A percentile compares a stretch with the other conserved stretches of the same genome.
phyloP scores from a whole-genome alignment of 208 protist species.

The Plasmodiophora brassicae region DNA sequence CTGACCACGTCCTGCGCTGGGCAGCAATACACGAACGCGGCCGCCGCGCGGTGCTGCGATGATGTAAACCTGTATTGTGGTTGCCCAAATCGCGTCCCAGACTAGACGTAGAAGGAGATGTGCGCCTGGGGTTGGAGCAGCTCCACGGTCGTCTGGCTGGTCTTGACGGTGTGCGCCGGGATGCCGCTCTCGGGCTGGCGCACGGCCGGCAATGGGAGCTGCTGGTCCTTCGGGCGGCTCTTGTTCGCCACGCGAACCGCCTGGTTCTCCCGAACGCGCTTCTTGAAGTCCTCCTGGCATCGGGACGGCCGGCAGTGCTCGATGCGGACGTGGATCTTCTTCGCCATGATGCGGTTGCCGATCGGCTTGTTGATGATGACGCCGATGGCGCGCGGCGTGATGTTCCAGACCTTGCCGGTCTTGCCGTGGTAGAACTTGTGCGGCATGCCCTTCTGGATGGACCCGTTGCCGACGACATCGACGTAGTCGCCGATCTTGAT shows the following conservation, averaged over 20 bases:
- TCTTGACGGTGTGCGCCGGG: conserved; percentile 18
- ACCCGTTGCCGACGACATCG: conserved; percentile 92
- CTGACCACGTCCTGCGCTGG: too few species aligned
- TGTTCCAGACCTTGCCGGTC: conserved; percentile 98
- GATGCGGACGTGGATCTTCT: conserved; percentile 98
- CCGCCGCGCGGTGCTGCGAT: too few species aligned
- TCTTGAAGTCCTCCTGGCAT: conserved; percentile 73
- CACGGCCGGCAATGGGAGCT: not conserved
- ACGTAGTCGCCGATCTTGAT: conserved; percentile 98
- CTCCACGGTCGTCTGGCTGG: not conserved
- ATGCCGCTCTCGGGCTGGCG: not conserved
- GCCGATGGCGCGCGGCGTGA: conserved; percentile 94
- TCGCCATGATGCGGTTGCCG: conserved; percentile 90
- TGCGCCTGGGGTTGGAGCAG: not conserved
- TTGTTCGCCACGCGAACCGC: not conserved
- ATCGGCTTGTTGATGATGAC: conserved; percentile 98
- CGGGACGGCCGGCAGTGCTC: conserved; percentile 93
- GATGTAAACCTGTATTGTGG: too few species aligned
- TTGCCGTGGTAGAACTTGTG: conserved; percentile 99
- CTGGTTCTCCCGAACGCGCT: conserved; percentile 59
- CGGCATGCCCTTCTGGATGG: conserved; percentile 99
- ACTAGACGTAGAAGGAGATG: conserved; percentile 29
- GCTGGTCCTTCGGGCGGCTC: not conserved
- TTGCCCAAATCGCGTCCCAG: too few species aligned
- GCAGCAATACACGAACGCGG: too few species aligned